Evolutionary conservation across 1,139 yeast genomes (phyloP).

Genomic region (Fermentozyma sake): DNA sequence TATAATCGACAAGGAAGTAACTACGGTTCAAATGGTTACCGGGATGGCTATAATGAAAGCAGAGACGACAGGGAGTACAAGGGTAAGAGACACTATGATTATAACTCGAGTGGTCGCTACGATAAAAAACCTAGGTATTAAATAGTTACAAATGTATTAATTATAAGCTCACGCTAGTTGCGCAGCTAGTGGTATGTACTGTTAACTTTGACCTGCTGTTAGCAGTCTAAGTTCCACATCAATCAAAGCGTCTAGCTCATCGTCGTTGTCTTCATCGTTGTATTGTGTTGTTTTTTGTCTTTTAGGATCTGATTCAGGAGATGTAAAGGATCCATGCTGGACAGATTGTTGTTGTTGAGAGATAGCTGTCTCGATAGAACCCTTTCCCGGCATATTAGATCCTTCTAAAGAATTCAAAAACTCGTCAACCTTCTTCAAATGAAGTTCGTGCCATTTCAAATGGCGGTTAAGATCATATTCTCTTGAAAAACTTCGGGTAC

Average conservation of each 20-base stretch:
- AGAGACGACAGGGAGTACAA: constrained; percentile 4
- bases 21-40: constrained; percentile 6
- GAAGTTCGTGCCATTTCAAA: constrained; percentile 49
- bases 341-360: too few relatives aligned
- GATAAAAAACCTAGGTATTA: constrained; percentile 32
- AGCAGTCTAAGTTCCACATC: constrained; percentile 26
- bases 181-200: not conserved
- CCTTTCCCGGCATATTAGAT: too few relatives aligned
- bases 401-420: constrained; percentile 27
- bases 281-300: constrained; percentile 3
- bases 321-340: too few relatives aligned
- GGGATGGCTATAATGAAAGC: constrained; percentile 4
- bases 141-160: constrained; percentile 3
- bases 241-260: constrained; percentile 24
- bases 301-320: too few relatives aligned
- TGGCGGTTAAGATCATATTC: constrained; percentile 51
- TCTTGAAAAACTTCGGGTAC: constrained; percentile 44
- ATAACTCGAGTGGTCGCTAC: constrained; percentile 21
- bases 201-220: constrained; percentile 12
- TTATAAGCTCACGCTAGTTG: constrained; percentile 4
- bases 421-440: constrained; percentile 27
- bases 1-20: constrained; percentile 5
- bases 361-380: too few relatives aligned
- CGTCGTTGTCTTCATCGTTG: constrained; percentile 3
- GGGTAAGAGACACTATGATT: constrained; percentile 20